Conservation (phyloP, 1,284 basidiomycete species). For the Vanrija sp. region DNA sequence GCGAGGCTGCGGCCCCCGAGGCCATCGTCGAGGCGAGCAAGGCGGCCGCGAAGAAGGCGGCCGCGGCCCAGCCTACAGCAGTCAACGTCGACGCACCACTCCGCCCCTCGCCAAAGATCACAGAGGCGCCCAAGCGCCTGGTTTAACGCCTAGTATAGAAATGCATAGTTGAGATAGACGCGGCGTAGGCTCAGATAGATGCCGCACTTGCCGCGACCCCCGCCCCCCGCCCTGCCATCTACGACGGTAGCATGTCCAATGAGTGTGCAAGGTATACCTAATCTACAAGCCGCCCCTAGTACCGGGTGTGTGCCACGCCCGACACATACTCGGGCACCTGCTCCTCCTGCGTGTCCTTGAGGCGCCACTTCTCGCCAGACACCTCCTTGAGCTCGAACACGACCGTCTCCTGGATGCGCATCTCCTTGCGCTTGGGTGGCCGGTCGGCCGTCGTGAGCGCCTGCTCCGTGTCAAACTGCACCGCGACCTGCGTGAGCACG, state of each 20-base stretch:
- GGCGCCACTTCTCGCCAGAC: neutral
- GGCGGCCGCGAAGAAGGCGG: neutral
- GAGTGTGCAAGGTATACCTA: neutral
- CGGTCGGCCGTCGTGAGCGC: neutral
- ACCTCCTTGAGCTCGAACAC: slow-evolving; percentile 3
- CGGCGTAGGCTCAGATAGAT: too few relatives aligned
- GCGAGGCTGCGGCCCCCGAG: neutral
- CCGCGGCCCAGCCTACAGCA: neutral
- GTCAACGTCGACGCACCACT: neutral
- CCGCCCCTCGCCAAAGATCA: neutral
- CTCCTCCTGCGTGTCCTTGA: slow-evolving; percentile 3
- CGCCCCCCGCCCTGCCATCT: too few relatives aligned
- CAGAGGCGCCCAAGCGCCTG: slow-evolving; percentile 14
- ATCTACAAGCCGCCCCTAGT: too few relatives aligned
- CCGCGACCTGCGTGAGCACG: slow-evolving; percentile 2
- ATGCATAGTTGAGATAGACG: neutral
- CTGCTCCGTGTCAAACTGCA: slow-evolving; percentile 13
- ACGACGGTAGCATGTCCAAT: too few relatives aligned
- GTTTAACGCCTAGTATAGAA: slow-evolving; percentile 15
- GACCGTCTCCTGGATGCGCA: slow-evolving; percentile 8
- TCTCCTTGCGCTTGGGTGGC: neutral
- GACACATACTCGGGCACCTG: neutral
- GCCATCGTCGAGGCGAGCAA: neutral
- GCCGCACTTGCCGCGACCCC: too few relatives aligned
- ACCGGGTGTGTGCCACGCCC: too few relatives aligned